Evolutionary conservation across 164 flowering plant genomes (phyloP), one percentile per base, ranked within the genome.

Genomic region (Paratinospora sagittata): DNA sequence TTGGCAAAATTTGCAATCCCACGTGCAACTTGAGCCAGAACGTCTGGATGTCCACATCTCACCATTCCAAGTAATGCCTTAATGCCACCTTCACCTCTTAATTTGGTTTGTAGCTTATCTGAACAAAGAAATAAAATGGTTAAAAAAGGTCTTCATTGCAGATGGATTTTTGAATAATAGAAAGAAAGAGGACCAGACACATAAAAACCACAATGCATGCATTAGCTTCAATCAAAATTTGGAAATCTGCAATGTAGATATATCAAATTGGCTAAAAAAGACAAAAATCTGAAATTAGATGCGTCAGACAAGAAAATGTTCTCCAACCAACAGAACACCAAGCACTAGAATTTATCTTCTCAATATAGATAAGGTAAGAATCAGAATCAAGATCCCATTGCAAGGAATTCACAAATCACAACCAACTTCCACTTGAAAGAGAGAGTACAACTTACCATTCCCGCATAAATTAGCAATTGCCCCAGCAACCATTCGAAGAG

Each of bases 401-500:
- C 8, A 70, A 70, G 34, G 34, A 30, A 30, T 30, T 30, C 4
- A 49, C 23, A 10, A 6, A 23, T 14, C 70, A n/a, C n/a, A n/a
- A n/a, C n/a, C n/a, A 36, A 9, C 62, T 27, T 47, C 26, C 30
- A 33, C 27, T 36, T 36, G 26, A 65, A 33, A 23, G 10, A 33
- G 52, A 37, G 7, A 41, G 8, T 68, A 23, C n/a, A n/a, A n/a
- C 7, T 74, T 89, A 95, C 98, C 98, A 76, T 95, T 95, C 49
- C 98, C 98, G 76, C 98, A 95, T 41, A 95, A 89, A 83, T 95
- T 95, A 62, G 98, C 98, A 17, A 95, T 82, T 47, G 98, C 98
- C 75, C 98, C 98, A 75, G 98, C 98, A 75, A 95, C 93, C 98
- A 95, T 95, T 55, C 98, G 89, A 74, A 95, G 97, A 24, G 98